These are phyloP conservation scores for Talaromyces sp. DNA, from an alignment of 2,329 filamentous ascomycete genomes.

Conservation along the genomic window DNA sequence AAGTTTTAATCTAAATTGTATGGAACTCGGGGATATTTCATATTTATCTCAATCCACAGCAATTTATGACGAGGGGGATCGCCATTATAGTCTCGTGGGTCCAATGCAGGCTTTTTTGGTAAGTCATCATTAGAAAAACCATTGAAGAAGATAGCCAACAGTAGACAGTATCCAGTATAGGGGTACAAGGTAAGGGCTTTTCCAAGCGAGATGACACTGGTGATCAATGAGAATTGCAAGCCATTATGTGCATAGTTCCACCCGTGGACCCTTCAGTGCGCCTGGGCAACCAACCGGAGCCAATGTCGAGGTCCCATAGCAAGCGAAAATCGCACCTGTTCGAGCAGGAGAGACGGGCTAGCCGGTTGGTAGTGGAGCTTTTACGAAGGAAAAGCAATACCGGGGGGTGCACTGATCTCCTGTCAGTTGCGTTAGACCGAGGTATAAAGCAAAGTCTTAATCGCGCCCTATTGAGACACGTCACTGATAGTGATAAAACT, in stretches of 20 bases:
- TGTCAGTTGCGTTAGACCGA: neutral
- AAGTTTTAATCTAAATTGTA: neutral
- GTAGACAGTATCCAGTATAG: neutral
- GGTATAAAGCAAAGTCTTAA: neutral
- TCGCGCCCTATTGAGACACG: neutral
- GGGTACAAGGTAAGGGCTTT: neutral
- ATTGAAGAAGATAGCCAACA: neutral
- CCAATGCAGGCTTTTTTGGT: neutral
- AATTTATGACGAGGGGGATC: neutral
- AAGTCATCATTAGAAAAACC: neutral
- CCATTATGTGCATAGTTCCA: neutral
- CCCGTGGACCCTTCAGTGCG: neutral
- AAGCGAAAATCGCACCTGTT: slow-evolving; percentile 6
- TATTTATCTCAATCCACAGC: neutral
- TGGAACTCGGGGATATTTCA: neutral
- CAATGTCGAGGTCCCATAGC: neutral
- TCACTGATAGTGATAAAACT: too few relatives aligned
- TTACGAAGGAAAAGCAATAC: neutral
- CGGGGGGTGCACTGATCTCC: neutral
- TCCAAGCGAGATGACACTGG: slow-evolving; percentile 3
- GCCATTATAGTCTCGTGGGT: neutral
- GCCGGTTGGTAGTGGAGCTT: neutral
- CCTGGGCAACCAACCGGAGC: neutral
- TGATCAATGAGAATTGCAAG: neutral
- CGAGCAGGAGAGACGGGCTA: slow-evolving; percentile 4